Base-by-base conservation (phyloP, 768 basidiomycete species). In the Crassisporium funariophilum region DNA sequence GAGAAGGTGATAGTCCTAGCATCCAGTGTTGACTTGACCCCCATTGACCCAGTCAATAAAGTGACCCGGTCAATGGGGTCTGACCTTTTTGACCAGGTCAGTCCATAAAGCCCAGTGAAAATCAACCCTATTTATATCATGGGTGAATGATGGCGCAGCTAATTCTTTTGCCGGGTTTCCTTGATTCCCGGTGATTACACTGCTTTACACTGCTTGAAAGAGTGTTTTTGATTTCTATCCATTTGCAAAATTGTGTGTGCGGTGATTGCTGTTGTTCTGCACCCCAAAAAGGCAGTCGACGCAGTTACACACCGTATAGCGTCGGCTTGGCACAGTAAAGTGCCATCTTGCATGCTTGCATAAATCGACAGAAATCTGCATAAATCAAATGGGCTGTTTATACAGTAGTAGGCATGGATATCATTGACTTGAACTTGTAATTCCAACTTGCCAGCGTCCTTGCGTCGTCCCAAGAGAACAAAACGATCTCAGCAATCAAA, bases 321-420 rank as follows among this genome's bases (percentile, higher is more conserved):
- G 16, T 33, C 21, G 13, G 25, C 27, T 43, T 43, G 21, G 41
- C 41, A 19, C 29, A 31, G 25, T 29, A 6, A 33, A 13, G 13
- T n/a, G n/a, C n/a, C n/a, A 16, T 33, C 27, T 33, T 22, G 27
- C 16, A 16, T 31, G n/a, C 21, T 5, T 43, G 29, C 5, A 22
- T 41, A 43, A 43, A 43, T 43, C 29, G 25, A 31, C 41, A 31
- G 41, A 43, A 43, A 43, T 31, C 27, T n/a, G 41, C 24, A 42
- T 24, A 29, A 25, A 29, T 25, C 13, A 16, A 31, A 31, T 17
- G 22, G n/a, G n/a, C n/a, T n/a, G n/a, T n/a, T n/a, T n/a, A n/a
- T n/a, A 31, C 15, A 15, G 11, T 43, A 17, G 25, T 31, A n/a
- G 10, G n/a, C 3, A 25, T 20, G 5, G 41, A 19, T 17, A 43